phyloP scores from a whole-genome alignment of 805 yeast genomes.

The Kodamaea sagamina region DNA sequence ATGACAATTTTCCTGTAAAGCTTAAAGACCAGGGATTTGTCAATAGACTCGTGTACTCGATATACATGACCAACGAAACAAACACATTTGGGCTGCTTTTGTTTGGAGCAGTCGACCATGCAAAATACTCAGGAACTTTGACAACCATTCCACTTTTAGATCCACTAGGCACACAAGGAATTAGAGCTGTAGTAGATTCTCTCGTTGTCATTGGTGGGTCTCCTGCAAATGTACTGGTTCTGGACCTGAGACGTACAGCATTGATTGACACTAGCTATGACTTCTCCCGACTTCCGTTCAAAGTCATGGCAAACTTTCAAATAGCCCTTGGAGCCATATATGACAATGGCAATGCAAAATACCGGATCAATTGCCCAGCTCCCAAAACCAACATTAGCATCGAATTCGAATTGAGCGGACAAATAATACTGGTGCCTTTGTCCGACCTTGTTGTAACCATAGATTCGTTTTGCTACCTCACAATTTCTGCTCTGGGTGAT shows the following conservation, averaged over 20 bases:
- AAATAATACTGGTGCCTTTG: constrained; percentile 52
- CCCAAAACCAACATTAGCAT: constrained; percentile 24
- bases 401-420: constrained; percentile 60
- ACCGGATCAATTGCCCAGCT: constrained; percentile 45
- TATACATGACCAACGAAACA: constrained; percentile 32
- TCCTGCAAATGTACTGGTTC: neutral
- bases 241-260: constrained; percentile 17
- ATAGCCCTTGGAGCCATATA: constrained; percentile 43
- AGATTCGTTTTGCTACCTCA: constrained; percentile 18
- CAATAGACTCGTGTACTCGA: constrained; percentile 35
- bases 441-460: constrained; percentile 27
- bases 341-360: constrained; percentile 43
- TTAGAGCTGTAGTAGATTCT: neutral
- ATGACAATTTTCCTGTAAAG: constrained; percentile 42
- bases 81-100: constrained; percentile 36
- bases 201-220: neutral
- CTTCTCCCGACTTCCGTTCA: constrained; percentile 43
- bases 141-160: constrained; percentile 45
- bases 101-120: constrained; percentile 47
- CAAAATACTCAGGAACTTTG: constrained; percentile 38
- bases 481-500: constrained; percentile 10
- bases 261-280: constrained; percentile 41
- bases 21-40: constrained; percentile 36
- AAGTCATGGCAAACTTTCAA: constrained; percentile 37
- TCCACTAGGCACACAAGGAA: constrained; percentile 21